A percentile compares a stretch with the other conserved stretches of the same genome.
Evolutionary conservation across 108 stramenopile species (phyloP).

Genomic region (Epipyxis sp.): DNA sequence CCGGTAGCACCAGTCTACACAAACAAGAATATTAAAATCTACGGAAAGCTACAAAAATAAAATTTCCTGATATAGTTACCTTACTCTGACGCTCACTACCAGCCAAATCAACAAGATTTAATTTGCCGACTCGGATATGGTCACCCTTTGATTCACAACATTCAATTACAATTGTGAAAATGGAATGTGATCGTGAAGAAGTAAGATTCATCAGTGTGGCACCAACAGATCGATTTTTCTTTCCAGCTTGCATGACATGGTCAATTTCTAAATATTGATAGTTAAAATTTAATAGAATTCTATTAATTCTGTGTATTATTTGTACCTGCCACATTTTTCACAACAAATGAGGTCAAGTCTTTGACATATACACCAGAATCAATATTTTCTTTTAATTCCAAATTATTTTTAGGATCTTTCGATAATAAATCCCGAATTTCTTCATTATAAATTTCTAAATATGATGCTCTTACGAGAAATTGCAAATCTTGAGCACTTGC

Average conservation of each 20-base stretch:
- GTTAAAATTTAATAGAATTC: neutral
- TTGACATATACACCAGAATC: slow-evolving; percentile 84
- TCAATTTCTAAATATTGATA: slow-evolving; percentile 65
- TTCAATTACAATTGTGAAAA: slow-evolving; percentile 83
- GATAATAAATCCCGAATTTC: slow-evolving; percentile 88
- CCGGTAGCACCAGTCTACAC: slow-evolving; percentile 84
- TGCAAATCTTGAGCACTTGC: slow-evolving; percentile 64
- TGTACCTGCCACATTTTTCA: slow-evolving; percentile 26
- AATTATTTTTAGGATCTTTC: slow-evolving; percentile 59
- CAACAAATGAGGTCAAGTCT: slow-evolving; percentile 57
- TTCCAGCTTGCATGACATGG: slow-evolving; percentile 72
- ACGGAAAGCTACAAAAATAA: no score
- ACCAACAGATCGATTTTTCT: slow-evolving; percentile 75
- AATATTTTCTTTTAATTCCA: slow-evolving; percentile 69
- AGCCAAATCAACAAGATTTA: slow-evolving; percentile 96
- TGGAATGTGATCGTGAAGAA: slow-evolving; percentile 78
- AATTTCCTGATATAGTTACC: no score
- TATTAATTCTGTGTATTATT: neutral
- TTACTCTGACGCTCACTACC: slow-evolving; percentile 90
- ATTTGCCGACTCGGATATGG: slow-evolving; percentile 81
- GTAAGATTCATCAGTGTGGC: slow-evolving; percentile 85
- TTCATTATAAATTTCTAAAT: slow-evolving; percentile 99
- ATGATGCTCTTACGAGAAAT: slow-evolving; percentile 84
- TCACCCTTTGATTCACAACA: slow-evolving; percentile 55
- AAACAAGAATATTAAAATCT: no score